Conservation (phyloP, 306 rosid species). For the Malus orientalis region DNA sequence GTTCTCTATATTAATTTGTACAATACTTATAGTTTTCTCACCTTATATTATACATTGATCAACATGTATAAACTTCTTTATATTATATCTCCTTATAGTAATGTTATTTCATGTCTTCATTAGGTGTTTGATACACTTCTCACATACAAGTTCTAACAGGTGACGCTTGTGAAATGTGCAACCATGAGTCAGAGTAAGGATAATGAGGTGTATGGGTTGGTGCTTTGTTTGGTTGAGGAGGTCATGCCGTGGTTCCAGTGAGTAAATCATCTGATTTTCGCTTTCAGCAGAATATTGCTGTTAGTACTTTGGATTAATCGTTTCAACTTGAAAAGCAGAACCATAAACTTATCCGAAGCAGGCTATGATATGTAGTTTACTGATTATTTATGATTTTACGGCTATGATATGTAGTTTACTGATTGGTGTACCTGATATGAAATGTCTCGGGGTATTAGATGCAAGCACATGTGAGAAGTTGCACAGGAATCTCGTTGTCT, state of each 20-base stretch:
- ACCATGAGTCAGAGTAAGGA: slow-evolving; percentile 37
- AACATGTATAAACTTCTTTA: too few relatives aligned
- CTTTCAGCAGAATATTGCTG: not conserved
- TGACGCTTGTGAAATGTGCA: slow-evolving; percentile 44
- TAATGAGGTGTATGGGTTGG: slow-evolving; percentile 28
- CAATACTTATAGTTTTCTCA: too few relatives aligned
- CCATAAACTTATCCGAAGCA: not conserved
- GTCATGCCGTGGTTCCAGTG: slow-evolving; percentile 64
- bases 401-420: not conserved
- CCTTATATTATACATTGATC: too few relatives aligned
- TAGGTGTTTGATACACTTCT: too few relatives aligned
- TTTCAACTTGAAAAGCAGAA: not conserved
- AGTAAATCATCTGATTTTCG: not conserved
- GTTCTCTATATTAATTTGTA: too few relatives aligned
- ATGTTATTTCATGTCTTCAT: too few relatives aligned
- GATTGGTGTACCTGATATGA: not conserved
- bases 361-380: not conserved
- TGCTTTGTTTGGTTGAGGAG: slow-evolving; percentile 67
- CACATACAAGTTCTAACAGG: too few relatives aligned
- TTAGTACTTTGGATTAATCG: not conserved
- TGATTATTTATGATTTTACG: not conserved
- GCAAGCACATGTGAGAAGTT: slow-evolving; percentile 49
- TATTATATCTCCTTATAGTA: too few relatives aligned
- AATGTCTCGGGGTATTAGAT: slow-evolving; percentile 51
- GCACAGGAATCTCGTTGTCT: slow-evolving; percentile 40